Base-by-base conservation (phyloP, 2,329 filamentous ascomycete species). In the Xylariaceae sp. region DNA sequence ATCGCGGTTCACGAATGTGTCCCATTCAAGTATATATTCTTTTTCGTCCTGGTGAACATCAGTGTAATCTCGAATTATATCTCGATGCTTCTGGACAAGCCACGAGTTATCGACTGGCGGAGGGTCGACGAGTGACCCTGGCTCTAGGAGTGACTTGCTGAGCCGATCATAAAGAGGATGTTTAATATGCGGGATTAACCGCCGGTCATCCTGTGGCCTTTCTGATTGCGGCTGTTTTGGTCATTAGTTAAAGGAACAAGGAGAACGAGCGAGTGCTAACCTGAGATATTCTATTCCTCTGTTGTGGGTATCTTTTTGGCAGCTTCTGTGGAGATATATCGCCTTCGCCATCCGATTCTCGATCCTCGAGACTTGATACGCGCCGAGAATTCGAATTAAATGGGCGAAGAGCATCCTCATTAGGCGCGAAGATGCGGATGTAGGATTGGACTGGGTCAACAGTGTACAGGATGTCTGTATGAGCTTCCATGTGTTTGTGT, bases 11-110 rank as follows among this genome's bases (percentile, higher is more conserved):
- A 81, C 76, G 59, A 78, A 82, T 1, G 74, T 72, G 55, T 83
- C 80, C 80, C 80, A 84, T 57, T 79, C 76, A 60, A 74, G 73
- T 51, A 84, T 79, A 54, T 79, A 84, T 56, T 83, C 80, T 64
- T 79, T 80, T 62, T 84, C 80, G 15, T 74, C 70, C 2, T 70
- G 64, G 12, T 76, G 76, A 22, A 84, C 74, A 58, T 84, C 80
- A 8, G 75, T 77, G 61, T 80, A 83, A 57, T 84, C 81, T 26
- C 74, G 72, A 50, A 84, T 76, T 49, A 76, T 77, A 53, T 84
- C 79, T 7, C 78, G 74, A 55, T 84, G 80, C 66, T 83, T 83
- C 57, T 82, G 79, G 29, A 81, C 72, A 7, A 83, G 71, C 81
- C 81, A 84, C 19, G 70, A 68, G 53, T 76, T 75, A 61, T 82